These are phyloP conservation scores for Colletotrichum costaricense DNA, from an alignment of 2,329 filamentous ascomycete species.

Conservation along the genomic window DNA sequence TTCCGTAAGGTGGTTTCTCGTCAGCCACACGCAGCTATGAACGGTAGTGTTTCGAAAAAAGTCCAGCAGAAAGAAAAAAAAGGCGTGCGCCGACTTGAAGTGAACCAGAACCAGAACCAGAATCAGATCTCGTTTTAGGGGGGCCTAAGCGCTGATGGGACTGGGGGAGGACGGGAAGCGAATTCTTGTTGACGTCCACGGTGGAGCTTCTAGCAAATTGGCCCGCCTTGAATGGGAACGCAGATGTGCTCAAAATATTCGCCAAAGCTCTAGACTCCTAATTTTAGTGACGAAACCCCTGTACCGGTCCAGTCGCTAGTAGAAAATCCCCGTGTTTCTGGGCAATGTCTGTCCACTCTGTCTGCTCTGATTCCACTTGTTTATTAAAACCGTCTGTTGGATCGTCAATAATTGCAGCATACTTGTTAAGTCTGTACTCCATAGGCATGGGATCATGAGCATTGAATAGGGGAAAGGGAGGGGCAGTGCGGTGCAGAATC, in stretches of 20 bases:
- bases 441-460: neutral
- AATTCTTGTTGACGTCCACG: conserved; percentile 20
- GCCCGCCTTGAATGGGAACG: conserved; percentile 5
- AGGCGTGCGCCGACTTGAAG: conserved; percentile 13
- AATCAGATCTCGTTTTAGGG: conserved; percentile 26
- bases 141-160: conserved; percentile 25
- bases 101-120: neutral
- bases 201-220: conserved; percentile 19
- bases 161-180: conserved; percentile 11
- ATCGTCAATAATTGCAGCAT: neutral
- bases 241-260: conserved; percentile 8
- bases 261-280: conserved; percentile 20
- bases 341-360: conserved; percentile 18
- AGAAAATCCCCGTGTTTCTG: conserved; percentile 9
- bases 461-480: neutral
- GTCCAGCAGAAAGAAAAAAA: conserved; percentile 6
- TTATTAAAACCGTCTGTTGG: neutral
- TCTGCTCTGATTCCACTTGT: conserved; percentile 8
- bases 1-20: neutral
- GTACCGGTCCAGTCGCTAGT: neutral
- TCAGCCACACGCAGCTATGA: conserved; percentile 18
- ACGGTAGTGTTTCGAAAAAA: conserved; percentile 12
- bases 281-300: conserved; percentile 31
- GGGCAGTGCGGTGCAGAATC: neutral
- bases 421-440: neutral